These are phyloP conservation scores for Solanum corneliomulleri DNA, from an alignment of 257 asterid genomes.

Conservation along the genomic window DNA sequence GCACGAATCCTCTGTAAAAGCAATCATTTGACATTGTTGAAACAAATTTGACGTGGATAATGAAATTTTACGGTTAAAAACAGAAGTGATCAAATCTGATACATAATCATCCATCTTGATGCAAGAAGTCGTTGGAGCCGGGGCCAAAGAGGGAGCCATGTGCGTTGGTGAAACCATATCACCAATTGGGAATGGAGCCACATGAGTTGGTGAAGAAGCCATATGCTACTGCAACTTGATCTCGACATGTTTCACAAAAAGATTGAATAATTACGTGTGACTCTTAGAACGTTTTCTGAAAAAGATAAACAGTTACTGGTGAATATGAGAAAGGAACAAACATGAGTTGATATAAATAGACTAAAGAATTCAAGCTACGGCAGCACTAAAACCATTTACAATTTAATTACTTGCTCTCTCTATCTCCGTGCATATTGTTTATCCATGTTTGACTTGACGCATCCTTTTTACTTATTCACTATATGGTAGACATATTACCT, in stretches of 20 bases:
- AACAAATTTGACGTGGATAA: not conserved
- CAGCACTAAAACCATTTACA: not conserved
- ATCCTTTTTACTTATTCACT: not conserved
- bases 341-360: too few species aligned
- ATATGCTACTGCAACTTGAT: not conserved
- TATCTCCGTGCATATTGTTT: not conserved
- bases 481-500: not conserved
- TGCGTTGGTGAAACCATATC: not conserved
- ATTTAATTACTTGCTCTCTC: not conserved
- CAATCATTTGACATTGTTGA: conserved; percentile 9
- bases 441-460: not conserved
- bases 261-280: too few species aligned
- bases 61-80: not conserved
- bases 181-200: not conserved
- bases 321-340: too few species aligned
- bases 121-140: not conserved
- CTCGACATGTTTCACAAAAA: too few species aligned
- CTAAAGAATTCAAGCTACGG: too few species aligned
- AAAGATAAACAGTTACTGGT: too few species aligned
- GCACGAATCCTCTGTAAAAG: not conserved
- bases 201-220: not conserved
- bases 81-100: conserved; percentile 1
- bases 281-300: too few species aligned
- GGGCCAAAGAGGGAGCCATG: not conserved
- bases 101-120: conserved; percentile 1